Conservation (phyloP, 2,329 filamentous ascomycete species). For the Ciborinia camelliae region DNA sequence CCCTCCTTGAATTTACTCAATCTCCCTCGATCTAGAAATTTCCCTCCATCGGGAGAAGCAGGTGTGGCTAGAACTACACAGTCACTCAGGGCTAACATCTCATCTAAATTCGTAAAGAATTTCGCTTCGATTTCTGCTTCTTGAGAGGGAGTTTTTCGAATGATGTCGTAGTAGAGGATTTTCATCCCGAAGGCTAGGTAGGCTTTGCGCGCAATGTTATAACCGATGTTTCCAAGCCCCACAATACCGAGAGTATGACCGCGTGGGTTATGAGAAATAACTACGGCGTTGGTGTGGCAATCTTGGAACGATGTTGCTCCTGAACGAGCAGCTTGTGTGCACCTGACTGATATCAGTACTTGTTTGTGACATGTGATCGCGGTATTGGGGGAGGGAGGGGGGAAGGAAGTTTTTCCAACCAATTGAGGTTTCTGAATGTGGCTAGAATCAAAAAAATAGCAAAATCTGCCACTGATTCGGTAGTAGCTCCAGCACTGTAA, state of each 20-base stretch:
- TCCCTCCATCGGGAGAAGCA: slow-evolving; percentile 44
- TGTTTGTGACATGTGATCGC: neutral
- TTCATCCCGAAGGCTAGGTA: slow-evolving; percentile 61
- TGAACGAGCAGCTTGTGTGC: slow-evolving; percentile 32
- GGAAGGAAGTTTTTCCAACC: slow-evolving; percentile 47
- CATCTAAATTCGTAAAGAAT: slow-evolving; percentile 50
- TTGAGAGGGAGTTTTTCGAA: slow-evolving; percentile 39
- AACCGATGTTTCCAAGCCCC: slow-evolving; percentile 65
- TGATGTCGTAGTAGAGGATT: slow-evolving; percentile 60
- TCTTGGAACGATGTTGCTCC: slow-evolving; percentile 45
- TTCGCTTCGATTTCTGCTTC: slow-evolving; percentile 47
- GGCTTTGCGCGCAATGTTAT: slow-evolving; percentile 58
- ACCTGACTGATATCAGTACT: slow-evolving; percentile 20
- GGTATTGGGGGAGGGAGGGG: too few relatives aligned
- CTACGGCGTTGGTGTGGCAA: slow-evolving; percentile 59
- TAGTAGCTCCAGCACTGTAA: slow-evolving; percentile 58
- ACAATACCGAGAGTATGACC: slow-evolving; percentile 61
- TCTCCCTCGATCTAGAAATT: slow-evolving; percentile 48
- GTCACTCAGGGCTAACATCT: slow-evolving; percentile 52
- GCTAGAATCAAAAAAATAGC: slow-evolving; percentile 66
- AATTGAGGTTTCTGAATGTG: slow-evolving; percentile 65
- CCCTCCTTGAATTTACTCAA: slow-evolving; percentile 53
- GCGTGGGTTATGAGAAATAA: slow-evolving; percentile 60
- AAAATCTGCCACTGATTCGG: slow-evolving; percentile 70
- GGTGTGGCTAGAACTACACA: slow-evolving; percentile 63